A percentile compares a stretch with the other conserved stretches of the same genome.
These are phyloP conservation scores for Talaromyces islandicus DNA, from an alignment of 2,329 filamentous ascomycete species.

Conservation along the genomic window DNA sequence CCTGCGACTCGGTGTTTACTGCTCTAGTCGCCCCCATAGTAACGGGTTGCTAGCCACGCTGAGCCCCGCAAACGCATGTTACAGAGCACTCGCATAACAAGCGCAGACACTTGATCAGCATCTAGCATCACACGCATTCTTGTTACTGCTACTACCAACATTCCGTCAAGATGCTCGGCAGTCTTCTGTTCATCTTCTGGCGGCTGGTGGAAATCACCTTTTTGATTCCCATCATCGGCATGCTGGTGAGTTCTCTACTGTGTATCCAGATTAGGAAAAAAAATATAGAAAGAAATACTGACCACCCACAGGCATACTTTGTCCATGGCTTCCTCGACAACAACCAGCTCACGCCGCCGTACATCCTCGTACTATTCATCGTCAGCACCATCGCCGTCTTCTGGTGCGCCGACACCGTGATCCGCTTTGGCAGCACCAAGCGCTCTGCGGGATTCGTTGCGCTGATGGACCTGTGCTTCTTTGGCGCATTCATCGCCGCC, in stretches of 20 bases:
- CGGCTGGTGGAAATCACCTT: slow-evolving; percentile 57
- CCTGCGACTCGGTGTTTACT: background rate
- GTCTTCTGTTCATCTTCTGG: slow-evolving; percentile 58
- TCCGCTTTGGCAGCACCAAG: slow-evolving; percentile 54
- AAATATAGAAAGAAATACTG: background rate
- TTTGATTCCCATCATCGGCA: slow-evolving; percentile 58
- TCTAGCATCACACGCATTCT: background rate
- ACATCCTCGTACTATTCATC: slow-evolving; percentile 61
- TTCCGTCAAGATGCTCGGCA: slow-evolving; percentile 40
- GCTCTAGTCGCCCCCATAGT: background rate
- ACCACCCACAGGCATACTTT: slow-evolving; percentile 47
- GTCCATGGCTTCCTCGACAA: slow-evolving; percentile 53
- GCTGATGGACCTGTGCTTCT: slow-evolving; percentile 56
- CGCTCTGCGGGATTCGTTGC: slow-evolving; percentile 56
- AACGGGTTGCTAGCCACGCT: background rate
- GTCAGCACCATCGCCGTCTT: slow-evolving; percentile 55
- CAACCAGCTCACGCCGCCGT: slow-evolving; percentile 54
- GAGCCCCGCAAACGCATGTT: background rate
- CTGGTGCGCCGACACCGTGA: slow-evolving; percentile 56
- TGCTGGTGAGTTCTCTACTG: slow-evolving; percentile 41
- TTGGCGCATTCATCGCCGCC: slow-evolving; percentile 58
- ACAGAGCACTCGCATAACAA: background rate
- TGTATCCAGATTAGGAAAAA: background rate
- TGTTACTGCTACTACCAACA: background rate
- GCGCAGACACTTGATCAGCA: background rate